phyloP scores from a whole-genome alignment of 2,329 filamentous ascomycete species.

The Fusarium odoratissimum region DNA sequence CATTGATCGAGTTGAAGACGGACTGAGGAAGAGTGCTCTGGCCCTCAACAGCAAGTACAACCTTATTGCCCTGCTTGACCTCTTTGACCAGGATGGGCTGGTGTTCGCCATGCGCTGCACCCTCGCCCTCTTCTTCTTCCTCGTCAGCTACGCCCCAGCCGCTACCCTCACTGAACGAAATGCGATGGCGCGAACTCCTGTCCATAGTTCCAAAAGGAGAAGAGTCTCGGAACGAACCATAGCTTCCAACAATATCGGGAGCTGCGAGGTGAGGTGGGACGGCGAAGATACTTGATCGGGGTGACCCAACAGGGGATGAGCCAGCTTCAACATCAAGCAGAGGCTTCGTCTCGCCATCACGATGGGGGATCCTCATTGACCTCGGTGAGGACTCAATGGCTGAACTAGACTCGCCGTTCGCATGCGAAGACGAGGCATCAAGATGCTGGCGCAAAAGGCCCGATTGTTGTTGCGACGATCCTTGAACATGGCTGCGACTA shows the following conservation, averaged over 20 bases:
- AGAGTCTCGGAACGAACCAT: slow-evolving; percentile 63
- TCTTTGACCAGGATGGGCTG: slow-evolving; percentile 89
- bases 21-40: slow-evolving; percentile 97
- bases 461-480: slow-evolving; percentile 48
- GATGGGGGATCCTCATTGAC: slow-evolving; percentile 42
- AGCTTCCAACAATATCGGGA: slow-evolving; percentile 78
- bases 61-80: slow-evolving; percentile 86
- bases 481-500: slow-evolving; percentile 55
- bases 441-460: slow-evolving; percentile 66
- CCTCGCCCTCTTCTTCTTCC: slow-evolving; percentile 43
- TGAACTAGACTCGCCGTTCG: slow-evolving; percentile 41
- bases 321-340: slow-evolving; percentile 58
- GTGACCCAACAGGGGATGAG: slow-evolving; percentile 44
- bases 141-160: slow-evolving; percentile 52
- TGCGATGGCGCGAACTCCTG: slow-evolving; percentile 50
- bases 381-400: slow-evolving; percentile 30
- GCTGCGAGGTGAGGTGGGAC: slow-evolving; percentile 72
- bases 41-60: slow-evolving; percentile 86
- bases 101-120: slow-evolving; percentile 65
- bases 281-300: slow-evolving; percentile 63
- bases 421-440: slow-evolving; percentile 50
- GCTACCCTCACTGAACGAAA: slow-evolving; percentile 59
- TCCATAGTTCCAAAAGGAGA: slow-evolving; percentile 65
- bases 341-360: slow-evolving; percentile 61
- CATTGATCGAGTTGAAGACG: slow-evolving; percentile 95